phyloP scores from a whole-genome alignment of 495 filamentous ascomycete genomes.

The Cenococcum geophilum region DNA sequence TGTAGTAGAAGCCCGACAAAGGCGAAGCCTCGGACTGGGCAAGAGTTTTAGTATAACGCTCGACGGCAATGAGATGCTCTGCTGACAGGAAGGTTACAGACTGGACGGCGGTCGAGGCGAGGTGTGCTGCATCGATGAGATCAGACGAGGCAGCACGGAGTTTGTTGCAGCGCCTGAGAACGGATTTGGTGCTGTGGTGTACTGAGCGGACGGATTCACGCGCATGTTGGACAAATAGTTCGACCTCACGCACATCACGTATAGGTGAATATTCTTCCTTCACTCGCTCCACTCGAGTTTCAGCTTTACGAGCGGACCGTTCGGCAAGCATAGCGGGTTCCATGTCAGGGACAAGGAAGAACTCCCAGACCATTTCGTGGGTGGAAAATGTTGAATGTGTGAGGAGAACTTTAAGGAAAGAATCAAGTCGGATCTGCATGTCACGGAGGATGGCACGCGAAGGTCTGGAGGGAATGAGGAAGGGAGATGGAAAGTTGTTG shows the following conservation, averaged over 20 bases:
- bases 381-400: conserved; percentile 89
- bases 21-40: conserved; percentile 68
- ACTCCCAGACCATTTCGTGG: conserved; percentile 98
- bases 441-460: conserved; percentile 81
- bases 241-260: conserved; percentile 77
- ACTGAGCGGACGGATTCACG: conserved; percentile 80
- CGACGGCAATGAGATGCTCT: conserved; percentile 62
- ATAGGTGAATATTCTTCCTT: conserved; percentile 80
- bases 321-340: conserved; percentile 86
- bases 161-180: conserved; percentile 63
- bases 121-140: conserved; percentile 58
- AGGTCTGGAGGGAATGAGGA: conserved; percentile 86
- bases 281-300: conserved; percentile 72
- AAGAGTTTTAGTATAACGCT: conserved; percentile 61
- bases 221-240: conserved; percentile 84
- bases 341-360: conserved; percentile 93
- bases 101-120: conserved; percentile 53
- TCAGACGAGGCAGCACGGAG: conserved; percentile 53
- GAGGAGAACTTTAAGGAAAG: conserved; percentile 78
- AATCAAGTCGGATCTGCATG: conserved; percentile 79
- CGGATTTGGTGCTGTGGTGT: conserved; percentile 70
- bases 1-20: conserved; percentile 62
- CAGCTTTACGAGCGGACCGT: conserved; percentile 77
- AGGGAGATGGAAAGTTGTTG: conserved; percentile 73
- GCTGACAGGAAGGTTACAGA: conserved; percentile 61